Base-by-base conservation (phyloP, 345 rosid genomes). In the Gossypium ekmanianum region DNA sequence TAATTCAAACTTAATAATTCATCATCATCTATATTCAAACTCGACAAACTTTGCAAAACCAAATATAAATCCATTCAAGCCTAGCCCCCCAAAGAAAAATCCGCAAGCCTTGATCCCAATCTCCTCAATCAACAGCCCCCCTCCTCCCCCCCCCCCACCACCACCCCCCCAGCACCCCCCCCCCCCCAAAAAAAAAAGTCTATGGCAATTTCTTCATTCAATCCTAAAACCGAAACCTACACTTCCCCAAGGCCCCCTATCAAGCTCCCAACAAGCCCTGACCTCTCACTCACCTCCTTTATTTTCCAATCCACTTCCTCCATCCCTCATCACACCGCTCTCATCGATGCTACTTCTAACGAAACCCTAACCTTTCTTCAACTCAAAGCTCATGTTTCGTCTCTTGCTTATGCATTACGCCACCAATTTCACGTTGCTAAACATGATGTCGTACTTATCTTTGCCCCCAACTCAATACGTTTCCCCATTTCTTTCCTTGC, bases 381-480 rank as follows among this genome's bases (percentile, higher is more conserved):
- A 70, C 80, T 85, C 20, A 57, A 79, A 78, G 24, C 77, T 62
- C 73, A 68, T 11, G 85, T 84, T 62, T n/a, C 76, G 27, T 77
- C 70, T 39, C 80, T 82, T 66, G 67, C 87, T 43, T 74, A 72
- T 67, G 82, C 81, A n/a, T 75, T 85, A 26, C 76, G 22, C 63
- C 80, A 41, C 39, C 51, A 39, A 4, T 69, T 85, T 48, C 74
- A 75, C 68, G 61, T 87, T 29, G 47, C 74, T 18, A 83, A 75
- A 74, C 61, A 67, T 20, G 87, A 87, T 1, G 85, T 83, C 24
- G 82, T 85, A 11, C 56, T 87, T 47, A 74, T 85, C 69, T 64
- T 83, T 45, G 61, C 84, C 22, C 84, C 88, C 1, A 87, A 87
- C 76, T 85, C 86, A 0, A 61, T 81, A 73, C 84, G 79, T 10